Evolutionary conservation across 2,329 filamentous ascomycete genomes (phyloP).

Genomic region (Tricladium varicosporioides): DNA sequence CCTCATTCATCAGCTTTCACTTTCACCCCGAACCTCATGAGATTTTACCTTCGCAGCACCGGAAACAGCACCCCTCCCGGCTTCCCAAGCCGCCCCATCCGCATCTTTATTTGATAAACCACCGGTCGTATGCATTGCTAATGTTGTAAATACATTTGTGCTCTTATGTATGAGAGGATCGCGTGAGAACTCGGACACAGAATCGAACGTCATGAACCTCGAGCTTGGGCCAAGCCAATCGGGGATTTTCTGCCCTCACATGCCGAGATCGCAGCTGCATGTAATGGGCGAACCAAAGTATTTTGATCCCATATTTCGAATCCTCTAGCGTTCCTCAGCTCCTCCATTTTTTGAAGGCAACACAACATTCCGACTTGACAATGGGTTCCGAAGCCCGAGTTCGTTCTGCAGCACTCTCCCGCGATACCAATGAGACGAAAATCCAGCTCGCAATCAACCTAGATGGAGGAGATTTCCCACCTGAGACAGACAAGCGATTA

Average conservation of each 20-base stretch:
- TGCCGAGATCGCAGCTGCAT: conserved; percentile 8
- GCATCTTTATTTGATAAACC: conserved; percentile 65
- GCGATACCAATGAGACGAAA: conserved; percentile 97
- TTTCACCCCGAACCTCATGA: neutral
- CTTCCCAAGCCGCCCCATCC: conserved; percentile 69
- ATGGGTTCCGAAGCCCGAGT: conserved; percentile 24
- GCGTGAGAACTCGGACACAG: neutral
- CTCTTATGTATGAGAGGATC: neutral
- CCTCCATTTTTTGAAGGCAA: no score
- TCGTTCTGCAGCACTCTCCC: conserved; percentile 75
- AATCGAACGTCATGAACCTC: conserved; percentile 14
- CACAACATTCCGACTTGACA: no score
- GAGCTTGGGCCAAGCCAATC: neutral
- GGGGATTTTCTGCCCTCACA: neutral
- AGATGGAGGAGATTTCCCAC: conserved; percentile 79
- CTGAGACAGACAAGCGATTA: conserved; percentile 58
- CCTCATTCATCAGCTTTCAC: conserved; percentile 11
- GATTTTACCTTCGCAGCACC: conserved; percentile 61
- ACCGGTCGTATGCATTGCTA: conserved; percentile 50
- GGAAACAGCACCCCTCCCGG: conserved; percentile 61
- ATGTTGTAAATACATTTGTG: neutral
- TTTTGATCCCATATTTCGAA: neutral
- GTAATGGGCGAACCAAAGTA: conserved; percentile 1
- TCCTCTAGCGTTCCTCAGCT: no score
- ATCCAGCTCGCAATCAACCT: conserved; percentile 91